Base-by-base conservation (phyloP, 495 filamentous ascomycete species). In the Podospora tetraspora region DNA sequence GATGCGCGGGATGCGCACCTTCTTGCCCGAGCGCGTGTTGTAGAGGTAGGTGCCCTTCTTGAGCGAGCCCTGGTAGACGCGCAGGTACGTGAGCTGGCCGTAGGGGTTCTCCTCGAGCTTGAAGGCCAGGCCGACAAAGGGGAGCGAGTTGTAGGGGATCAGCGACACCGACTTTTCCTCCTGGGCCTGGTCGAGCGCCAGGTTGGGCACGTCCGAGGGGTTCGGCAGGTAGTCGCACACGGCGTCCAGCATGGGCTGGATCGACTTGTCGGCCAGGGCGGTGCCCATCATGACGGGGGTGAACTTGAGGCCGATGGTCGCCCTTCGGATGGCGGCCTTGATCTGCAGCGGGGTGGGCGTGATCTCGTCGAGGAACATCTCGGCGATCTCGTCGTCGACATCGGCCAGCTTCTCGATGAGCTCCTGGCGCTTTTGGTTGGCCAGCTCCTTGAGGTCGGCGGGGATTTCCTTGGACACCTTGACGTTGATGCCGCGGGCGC, bases 101-200 rank as follows among this genome's bases (percentile, higher is more conserved):
- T 96, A 99, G 75, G 96, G 97, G 82, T 92, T 96, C 80, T 99
- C 96, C 85, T 98, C 96, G 37, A 99, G 88, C 83, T 99, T 99
- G 85, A 99, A 99, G 23, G 96, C 96, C 64, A 99, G 82, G 57
- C 96, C 96, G 56, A 98, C 94, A 69, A 99, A 96, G 1, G 96
- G 96, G 8, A 94, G 83, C 7, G 91, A 90, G 79, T 93, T 93
- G 80, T 97, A 98, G 5, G 96, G 91, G 16, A 97, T 85, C 30
- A 99, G 87, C 77, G 92, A 90, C 52, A 96, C 93, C 10, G 88
- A 85, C 12, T 87, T 84, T 76, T 99, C 96, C 52, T 84, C 79
- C 74, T 91, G 89, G 75, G 88, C 84, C 74, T 86, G 86, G 77
- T 99, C 94, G 69, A 99, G 87, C 0, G 94, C 96, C 67, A 92